Conservation (phyloP, 2,329 filamentous ascomycete genomes). For the Aaosphaeria pasadenensis region DNA sequence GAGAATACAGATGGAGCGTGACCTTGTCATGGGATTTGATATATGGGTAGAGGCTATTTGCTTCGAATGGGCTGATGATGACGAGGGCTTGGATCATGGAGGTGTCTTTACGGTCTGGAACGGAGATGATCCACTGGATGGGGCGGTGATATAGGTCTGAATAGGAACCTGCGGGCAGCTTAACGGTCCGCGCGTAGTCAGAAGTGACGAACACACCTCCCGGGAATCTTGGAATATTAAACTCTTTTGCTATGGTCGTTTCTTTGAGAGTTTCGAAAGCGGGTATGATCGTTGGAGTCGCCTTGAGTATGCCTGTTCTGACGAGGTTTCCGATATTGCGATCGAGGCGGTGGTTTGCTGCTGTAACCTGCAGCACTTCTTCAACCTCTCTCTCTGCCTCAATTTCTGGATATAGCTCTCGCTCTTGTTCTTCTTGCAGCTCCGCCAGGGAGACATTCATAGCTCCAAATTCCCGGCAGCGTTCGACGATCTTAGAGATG, state of each 20-base stretch:
- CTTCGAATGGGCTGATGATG: conserved; percentile 61
- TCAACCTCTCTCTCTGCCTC: conserved; percentile 59
- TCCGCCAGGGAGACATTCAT: conserved; percentile 31
- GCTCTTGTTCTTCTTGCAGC: conserved; percentile 65
- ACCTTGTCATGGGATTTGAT: conserved; percentile 39
- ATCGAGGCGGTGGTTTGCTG: conserved; percentile 46
- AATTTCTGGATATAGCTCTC: conserved; percentile 63
- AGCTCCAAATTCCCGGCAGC: conserved; percentile 23
- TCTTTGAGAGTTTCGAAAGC: conserved; percentile 46
- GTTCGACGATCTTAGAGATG: conserved; percentile 15
- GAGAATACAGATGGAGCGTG: conserved; percentile 51
- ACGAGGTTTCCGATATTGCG: conserved; percentile 43
- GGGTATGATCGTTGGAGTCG: conserved; percentile 27
- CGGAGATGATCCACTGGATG: conserved; percentile 51
- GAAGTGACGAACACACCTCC: conserved; percentile 45
- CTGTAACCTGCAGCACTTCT: conserved; percentile 39
- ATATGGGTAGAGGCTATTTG: conserved; percentile 45
- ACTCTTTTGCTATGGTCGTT: conserved; percentile 39
- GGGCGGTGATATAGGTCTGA: conserved; percentile 52
- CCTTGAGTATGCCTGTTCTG: conserved; percentile 22
- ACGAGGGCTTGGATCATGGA: conserved; percentile 52
- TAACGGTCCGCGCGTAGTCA: conserved; percentile 52
- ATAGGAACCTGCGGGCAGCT: conserved; percentile 9
- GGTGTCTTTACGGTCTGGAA: conserved; percentile 18
- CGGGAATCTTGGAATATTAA: conserved; percentile 38